Percentiles rank a stretch among this genome's conserved stretches.
phyloP scores from a whole-genome alignment of 768 basidiomycete species.

The Boletus pseudopeckii region DNA sequence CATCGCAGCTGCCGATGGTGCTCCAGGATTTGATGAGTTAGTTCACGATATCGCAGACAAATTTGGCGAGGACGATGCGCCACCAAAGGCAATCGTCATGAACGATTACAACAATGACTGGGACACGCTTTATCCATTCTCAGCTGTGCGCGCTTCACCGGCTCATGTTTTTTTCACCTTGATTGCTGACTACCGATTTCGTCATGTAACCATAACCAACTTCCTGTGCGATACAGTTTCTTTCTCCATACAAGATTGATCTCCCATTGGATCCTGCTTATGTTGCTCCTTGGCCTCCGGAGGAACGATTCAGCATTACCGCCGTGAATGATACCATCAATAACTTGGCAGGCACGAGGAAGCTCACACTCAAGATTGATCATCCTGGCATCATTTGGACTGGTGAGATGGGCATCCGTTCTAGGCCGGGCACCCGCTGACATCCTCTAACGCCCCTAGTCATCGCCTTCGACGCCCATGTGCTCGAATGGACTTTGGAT shows the following conservation, averaged over 20 bases:
- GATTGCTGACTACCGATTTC: not conserved
- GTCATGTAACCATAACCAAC: not conserved
- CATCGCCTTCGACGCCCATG: constrained; percentile 88
- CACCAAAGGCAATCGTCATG: constrained; percentile 52
- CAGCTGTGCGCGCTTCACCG: constrained; percentile 44
- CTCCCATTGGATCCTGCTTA: constrained; percentile 50
- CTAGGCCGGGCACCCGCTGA: not conserved
- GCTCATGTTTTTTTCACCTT: not conserved
- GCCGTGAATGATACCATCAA: constrained; percentile 58
- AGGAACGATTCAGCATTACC: constrained; percentile 48
- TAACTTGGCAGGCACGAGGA: constrained; percentile 57
- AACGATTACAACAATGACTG: constrained; percentile 82
- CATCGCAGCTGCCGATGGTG: constrained; percentile 77
- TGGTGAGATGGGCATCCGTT: constrained; percentile 37
- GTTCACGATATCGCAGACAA: constrained; percentile 55
- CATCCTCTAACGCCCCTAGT: constrained; percentile 37
- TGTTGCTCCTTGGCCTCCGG: constrained; percentile 45
- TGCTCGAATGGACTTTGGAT: constrained; percentile 81
- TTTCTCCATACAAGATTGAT: constrained; percentile 79
- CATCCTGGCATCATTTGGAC: constrained; percentile 90
- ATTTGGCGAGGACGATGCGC: constrained; percentile 48
- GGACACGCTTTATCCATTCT: constrained; percentile 83
- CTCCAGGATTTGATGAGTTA: constrained; percentile 67
- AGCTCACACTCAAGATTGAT: constrained; percentile 61
- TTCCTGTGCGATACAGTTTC: constrained; percentile 48